These are phyloP conservation scores for Colletotrichum spaethianum DNA, from an alignment of 2,329 filamentous ascomycete genomes.

Conservation along the genomic window DNA sequence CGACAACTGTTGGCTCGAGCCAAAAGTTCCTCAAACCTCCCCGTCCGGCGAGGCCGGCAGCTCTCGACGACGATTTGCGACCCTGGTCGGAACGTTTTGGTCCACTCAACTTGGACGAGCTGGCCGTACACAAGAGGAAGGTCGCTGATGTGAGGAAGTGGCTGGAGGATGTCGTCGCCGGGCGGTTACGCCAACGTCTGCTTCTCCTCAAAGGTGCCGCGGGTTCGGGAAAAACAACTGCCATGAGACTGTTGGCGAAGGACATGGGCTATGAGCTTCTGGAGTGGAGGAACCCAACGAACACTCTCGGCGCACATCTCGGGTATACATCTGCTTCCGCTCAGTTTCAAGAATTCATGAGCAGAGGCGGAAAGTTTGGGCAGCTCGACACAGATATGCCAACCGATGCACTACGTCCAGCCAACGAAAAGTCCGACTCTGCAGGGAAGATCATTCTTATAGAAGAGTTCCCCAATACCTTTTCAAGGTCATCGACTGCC, in stretches of 20 bases:
- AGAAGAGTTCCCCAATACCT: slow-evolving; percentile 86
- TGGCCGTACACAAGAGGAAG: slow-evolving; percentile 96
- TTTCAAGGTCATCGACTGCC: slow-evolving; percentile 74
- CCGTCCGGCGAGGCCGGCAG: slow-evolving; percentile 48
- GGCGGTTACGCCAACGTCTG: slow-evolving; percentile 77
- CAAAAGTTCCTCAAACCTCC: slow-evolving; percentile 67
- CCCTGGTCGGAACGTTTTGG: slow-evolving; percentile 93
- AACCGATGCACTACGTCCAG: slow-evolving; percentile 21
- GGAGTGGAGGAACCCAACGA: slow-evolving; percentile 91
- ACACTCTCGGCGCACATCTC: slow-evolving; percentile 68
- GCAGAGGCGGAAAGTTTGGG: slow-evolving; percentile 83
- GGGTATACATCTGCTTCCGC: slow-evolving; percentile 79
- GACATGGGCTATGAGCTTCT: slow-evolving; percentile 83
- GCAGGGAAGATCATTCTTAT: slow-evolving; percentile 76
- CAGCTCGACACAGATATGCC: slow-evolving; percentile 68
- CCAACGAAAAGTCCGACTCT: slow-evolving; percentile 42
- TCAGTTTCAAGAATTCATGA: slow-evolving; percentile 94
- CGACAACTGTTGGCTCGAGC: slow-evolving; percentile 53
- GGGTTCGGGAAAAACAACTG: slow-evolving; percentile 94
- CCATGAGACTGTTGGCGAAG: slow-evolving; percentile 81
- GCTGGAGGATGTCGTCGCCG: slow-evolving; percentile 81
- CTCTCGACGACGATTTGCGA: slow-evolving; percentile 69
- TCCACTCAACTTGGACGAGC: slow-evolving; percentile 81
- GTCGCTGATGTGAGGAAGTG: slow-evolving; percentile 87
- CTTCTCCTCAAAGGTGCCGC: slow-evolving; percentile 91